Base-by-base conservation (phyloP, 2,329 filamentous ascomycete genomes). In the Fusarium stilboides region DNA sequence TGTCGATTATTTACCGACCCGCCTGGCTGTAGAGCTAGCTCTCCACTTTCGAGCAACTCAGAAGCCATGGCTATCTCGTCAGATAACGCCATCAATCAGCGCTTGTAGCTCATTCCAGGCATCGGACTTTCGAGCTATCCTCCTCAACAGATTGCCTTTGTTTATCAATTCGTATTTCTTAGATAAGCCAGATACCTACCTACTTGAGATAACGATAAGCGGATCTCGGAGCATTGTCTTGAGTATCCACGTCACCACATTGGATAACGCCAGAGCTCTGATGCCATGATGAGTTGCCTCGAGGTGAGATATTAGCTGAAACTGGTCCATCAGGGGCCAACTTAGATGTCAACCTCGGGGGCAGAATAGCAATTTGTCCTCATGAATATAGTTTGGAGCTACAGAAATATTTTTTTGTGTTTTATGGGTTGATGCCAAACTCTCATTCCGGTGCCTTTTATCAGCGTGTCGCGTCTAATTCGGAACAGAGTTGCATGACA, bases 31-130 rank as follows among this genome's bases (percentile, higher is more conserved):
- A 20, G 34, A 74, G 62, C 65, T 70, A 74, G 62, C 65, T 70
- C 58, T 61, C 55, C 58, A 57, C 61, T 54, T 53, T 31, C 15
- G 19, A 39, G 43, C 67, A 49, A 57, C 52, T 61, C 67, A 52
- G 46, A 53, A 44, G 57, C 63, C 56, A 62, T 69, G 56, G 68
- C 62, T 70, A 70, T 73, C 69, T 72, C 33, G 50, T 71, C 71
- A 60, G 73, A 75, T 75, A 75, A 75, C 73, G 68, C 73, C 73
- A 75, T 75, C 60, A 63, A 51, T 39, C 47, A 46, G 60, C 54
- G 47, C 56, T 69, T 65, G 56, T 53, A 55, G 62, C 63, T 74
- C 73, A 75, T 75, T 64, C 71, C 58, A 57, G 46, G 17, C 57
- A 31, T 54, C 42, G 37, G 12, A 55, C 36, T 22, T 20, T 34